phyloP scores from a whole-genome alignment of 1,284 basidiomycete genomes.

The Schizophyllum amplum region DNA sequence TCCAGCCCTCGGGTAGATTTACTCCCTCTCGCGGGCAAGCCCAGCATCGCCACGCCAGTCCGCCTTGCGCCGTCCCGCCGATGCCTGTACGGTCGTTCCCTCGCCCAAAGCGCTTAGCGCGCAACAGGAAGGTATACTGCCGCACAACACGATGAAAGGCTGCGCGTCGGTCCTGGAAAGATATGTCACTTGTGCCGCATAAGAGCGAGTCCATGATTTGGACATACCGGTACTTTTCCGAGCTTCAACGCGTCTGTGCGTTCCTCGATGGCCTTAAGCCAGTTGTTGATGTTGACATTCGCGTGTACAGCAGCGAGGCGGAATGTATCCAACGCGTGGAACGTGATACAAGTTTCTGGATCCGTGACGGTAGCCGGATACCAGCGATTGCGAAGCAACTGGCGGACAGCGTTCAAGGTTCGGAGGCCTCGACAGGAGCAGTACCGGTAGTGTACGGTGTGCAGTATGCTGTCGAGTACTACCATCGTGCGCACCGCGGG shows the following conservation, averaged over 20 bases:
- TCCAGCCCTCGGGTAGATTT: slow-evolving; percentile 6
- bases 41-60: slow-evolving; percentile 3
- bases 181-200: too few species aligned
- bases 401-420: slow-evolving; percentile 8
- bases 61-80: neutral
- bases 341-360: too few species aligned
- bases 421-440: slow-evolving; percentile 20
- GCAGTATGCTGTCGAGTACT: slow-evolving; percentile 23
- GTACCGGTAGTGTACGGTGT: slow-evolving; percentile 21
- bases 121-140: slow-evolving; percentile 6
- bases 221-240: too few species aligned
- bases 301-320: slow-evolving; percentile 4
- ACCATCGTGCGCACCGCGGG: slow-evolving; percentile 15
- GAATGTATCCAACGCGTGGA: slow-evolving; percentile 9
- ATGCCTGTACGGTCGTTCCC: neutral
- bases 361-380: slow-evolving; percentile 14
- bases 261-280: too few species aligned
- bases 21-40: too few species aligned
- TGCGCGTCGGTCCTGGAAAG: slow-evolving; percentile 3
- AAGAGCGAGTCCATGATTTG: too few species aligned
- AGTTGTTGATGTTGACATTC: slow-evolving; percentile 2
- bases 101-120: slow-evolving; percentile 4
- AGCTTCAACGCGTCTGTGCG: too few species aligned
- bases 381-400: slow-evolving; percentile 21
- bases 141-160: slow-evolving; percentile 2